Conservation (phyloP, 768 basidiomycete genomes). For the Crepidotus variabilis region DNA sequence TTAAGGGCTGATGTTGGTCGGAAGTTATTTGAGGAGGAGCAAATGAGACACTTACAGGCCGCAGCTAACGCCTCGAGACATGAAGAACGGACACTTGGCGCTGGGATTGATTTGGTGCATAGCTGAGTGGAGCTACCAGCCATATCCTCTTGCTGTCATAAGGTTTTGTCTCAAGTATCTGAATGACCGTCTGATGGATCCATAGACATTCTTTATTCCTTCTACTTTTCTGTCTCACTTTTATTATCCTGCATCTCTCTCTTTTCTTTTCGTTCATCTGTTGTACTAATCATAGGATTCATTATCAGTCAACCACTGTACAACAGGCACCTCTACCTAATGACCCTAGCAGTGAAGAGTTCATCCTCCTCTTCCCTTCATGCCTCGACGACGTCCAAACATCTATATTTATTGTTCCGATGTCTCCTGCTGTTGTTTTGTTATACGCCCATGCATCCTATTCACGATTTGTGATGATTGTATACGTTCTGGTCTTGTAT, state of each 20-base stretch:
- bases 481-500: not conserved
- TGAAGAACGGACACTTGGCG: conserved; percentile 30
- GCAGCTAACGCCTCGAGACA: conserved; percentile 20
- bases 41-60: conserved; percentile 39
- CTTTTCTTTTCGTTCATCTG: conserved; percentile 22
- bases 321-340: conserved; percentile 26
- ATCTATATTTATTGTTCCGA: conserved; percentile 2
- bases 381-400: not conserved
- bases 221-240: conserved; percentile 6
- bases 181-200: conserved; percentile 2
- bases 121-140: conserved; percentile 23
- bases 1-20: conserved; percentile 62
- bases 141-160: not conserved
- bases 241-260: conserved; percentile 10
- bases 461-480: conserved; percentile 8
- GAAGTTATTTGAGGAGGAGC: conserved; percentile 70
- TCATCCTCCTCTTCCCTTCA: not conserved
- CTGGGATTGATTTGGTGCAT: conserved; percentile 43
- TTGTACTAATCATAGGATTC: conserved; percentile 39
- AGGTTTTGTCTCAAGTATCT: not conserved
- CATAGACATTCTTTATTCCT: conserved; percentile 1
- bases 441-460: not conserved
- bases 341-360: not conserved
- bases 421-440: conserved; percentile 1
- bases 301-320: conserved; percentile 32